Evolutionary conservation across 352 stramenopile genomes (phyloP), one percentile per base, ranked within the genome.

Genomic region (Salisapilia sapeloensis): DNA sequence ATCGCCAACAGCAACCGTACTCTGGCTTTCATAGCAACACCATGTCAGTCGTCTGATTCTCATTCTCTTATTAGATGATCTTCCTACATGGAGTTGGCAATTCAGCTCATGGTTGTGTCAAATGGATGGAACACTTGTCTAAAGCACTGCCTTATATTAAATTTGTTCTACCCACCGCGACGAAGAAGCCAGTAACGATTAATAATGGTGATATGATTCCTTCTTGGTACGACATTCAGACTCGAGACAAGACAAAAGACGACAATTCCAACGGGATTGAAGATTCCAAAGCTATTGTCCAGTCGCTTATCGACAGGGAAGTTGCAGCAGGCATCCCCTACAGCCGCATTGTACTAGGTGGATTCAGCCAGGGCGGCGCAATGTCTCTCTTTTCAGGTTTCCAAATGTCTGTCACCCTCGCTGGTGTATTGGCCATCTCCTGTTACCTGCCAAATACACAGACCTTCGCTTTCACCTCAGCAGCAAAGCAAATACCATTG

Each of bases 161-260:
- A 51, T 84, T 83, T 36, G 44, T 87, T 21, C 52, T 87, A 6
- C 71, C 67, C 11, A 84, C 64, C 0, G 89, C 91, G 15, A 45
- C 63, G 18, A 79, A 60, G 14, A 76, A 83, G 60, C 87, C 89
- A 2, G 91, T 98, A 24, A 93, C 89, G 12, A 69, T 97, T 45
- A 97, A 97, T 45, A 90, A 84, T 57, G 89, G 91, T 26, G 92
- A 93, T 63, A 44, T 53, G 2, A 97, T 97, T 83, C 79, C 84
- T 2, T 71, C 74, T 2, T 98, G 92, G n/a, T 96, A 95, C 46
- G 91, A 98, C 49, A 96, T 97, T 47, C 74, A 78, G 38, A 86
- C 86, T 27, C 55, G 97, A 10, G 56, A 65, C 21, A 78, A 91
- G 48, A 56, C 78, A 10, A 62, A 78, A 21, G 85, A 80, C 38